These are phyloP conservation scores for Agrocybe chaxingu DNA, from an alignment of 768 basidiomycete species.

Conservation along the genomic window DNA sequence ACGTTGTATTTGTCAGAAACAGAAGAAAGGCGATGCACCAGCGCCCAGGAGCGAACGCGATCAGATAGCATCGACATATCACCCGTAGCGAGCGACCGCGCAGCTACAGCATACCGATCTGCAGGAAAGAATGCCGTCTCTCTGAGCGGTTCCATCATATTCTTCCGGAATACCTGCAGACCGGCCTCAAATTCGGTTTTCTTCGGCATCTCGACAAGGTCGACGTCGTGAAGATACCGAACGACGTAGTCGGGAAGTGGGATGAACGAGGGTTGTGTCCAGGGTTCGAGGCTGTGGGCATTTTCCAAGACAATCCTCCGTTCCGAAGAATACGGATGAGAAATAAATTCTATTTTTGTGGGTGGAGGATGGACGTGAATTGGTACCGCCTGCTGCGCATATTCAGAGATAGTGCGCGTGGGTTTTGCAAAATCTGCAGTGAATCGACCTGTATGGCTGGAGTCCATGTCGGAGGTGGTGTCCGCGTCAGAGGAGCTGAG, in stretches of 20 bases:
- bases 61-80: slow-evolving; percentile 33
- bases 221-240: slow-evolving; percentile 50
- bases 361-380: slow-evolving; percentile 7
- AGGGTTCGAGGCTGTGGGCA: slow-evolving; percentile 46
- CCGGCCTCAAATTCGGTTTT: slow-evolving; percentile 50
- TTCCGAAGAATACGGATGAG: slow-evolving; percentile 36
- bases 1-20: slow-evolving; percentile 59
- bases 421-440: slow-evolving; percentile 22
- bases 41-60: slow-evolving; percentile 47
- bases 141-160: slow-evolving; percentile 50
- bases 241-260: slow-evolving; percentile 57
- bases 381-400: background rate
- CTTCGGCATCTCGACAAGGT: slow-evolving; percentile 58
- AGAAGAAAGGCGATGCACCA: slow-evolving; percentile 57
- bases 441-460: slow-evolving; percentile 28
- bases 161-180: slow-evolving; percentile 45
- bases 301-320: slow-evolving; percentile 35
- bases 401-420: slow-evolving; percentile 13
- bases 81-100: slow-evolving; percentile 43
- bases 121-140: slow-evolving; percentile 59
- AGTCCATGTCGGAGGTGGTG: slow-evolving; percentile 19
- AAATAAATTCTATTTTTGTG: slow-evolving; percentile 39
- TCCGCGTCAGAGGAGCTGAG: slow-evolving; percentile 20
- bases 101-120: slow-evolving; percentile 51
- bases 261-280: slow-evolving; percentile 55